Evolutionary conservation across 495 filamentous ascomycete genomes (phyloP), one percentile per base, ranked within the genome.

Genomic region (Saxispiralis lemnorum): DNA sequence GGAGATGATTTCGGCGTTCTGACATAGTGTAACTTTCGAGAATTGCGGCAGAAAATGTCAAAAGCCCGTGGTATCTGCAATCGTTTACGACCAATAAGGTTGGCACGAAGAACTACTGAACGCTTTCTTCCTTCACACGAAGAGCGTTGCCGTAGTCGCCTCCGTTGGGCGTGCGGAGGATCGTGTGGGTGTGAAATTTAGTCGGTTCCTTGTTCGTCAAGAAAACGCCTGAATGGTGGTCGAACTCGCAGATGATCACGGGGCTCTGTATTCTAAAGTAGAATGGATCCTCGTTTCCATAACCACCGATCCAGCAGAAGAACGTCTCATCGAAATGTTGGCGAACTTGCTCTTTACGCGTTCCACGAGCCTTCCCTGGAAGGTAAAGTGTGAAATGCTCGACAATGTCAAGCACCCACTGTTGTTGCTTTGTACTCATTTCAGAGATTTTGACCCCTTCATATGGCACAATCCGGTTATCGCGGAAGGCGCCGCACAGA

Each of bases 211-310:
- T 65, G 51, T 83, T 85, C 1, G 68, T 73, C 58, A 85, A 61
- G 47, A 83, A 85, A 7, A 83, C 79, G 6, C 79, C 79, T 2
- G 75, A 80, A 54, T 83, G 79, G 53, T 81, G 77, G 54, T 86
- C 81, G 57, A 86, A 79, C 66, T 84, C 81, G 41, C 75, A 60
- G 15, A 83, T 56, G 14, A 81, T 61, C 1, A 83, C 79, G 0
- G 79, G 78, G 49, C 70, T 81, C 61, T 83, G 79, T 16, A 86
- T 68, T 6, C 80, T 66, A 49, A 75, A 86, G 54, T 86, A 84
- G 52, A 80, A 84, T 9, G 79, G 63, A 56, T 83, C 78, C 0
- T 70, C 62, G 38, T 80, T 67, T 2, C 66, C 73, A 48, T 56
- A 73, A 0, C 70, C 74, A 10, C 80, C 80, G 47, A 83, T 81